Conservation (phyloP, 140 eudicot genomes). For the Flaveria floridana region DNA sequence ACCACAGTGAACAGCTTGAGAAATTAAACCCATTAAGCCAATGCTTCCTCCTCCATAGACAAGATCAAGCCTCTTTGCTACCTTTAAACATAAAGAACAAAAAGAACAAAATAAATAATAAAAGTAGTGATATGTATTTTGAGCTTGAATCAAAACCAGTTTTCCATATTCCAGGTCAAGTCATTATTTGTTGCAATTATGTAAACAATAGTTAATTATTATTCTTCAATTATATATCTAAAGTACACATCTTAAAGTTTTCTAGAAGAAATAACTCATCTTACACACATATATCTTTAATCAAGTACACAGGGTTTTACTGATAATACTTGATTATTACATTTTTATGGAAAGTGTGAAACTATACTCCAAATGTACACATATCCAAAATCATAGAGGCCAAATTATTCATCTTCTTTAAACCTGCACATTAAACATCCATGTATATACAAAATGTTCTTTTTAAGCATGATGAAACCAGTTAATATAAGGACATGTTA, state of each 20-base stretch:
- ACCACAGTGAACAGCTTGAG: conserved; percentile 71
- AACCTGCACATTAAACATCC: neutral
- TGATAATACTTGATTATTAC: too few species aligned
- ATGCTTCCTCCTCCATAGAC: conserved; percentile 87
- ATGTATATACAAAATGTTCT: neutral
- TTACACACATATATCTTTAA: too few species aligned
- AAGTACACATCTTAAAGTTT: too few species aligned
- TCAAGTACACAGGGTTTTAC: neutral
- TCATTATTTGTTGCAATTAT: too few species aligned
- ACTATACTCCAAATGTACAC: neutral
- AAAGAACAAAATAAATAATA: conserved; percentile 8
- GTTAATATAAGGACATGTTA: too few species aligned
- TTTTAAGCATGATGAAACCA: conserved; percentile 8
- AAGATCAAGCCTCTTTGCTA: conserved; percentile 58
- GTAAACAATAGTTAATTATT: too few species aligned
- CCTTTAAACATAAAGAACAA: conserved; percentile 41
- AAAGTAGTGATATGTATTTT: neutral
- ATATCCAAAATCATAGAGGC: conserved; percentile 1
- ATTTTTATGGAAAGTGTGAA: neutral
- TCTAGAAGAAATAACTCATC: too few species aligned
- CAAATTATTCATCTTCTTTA: neutral
- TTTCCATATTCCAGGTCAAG: neutral
- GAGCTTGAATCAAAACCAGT: neutral
- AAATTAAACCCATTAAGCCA: conserved; percentile 76
- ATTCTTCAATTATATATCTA: too few species aligned